These are phyloP conservation scores for Waltergamsia citrina DNA, from an alignment of 2,329 filamentous ascomycete genomes.

Conservation along the genomic window DNA sequence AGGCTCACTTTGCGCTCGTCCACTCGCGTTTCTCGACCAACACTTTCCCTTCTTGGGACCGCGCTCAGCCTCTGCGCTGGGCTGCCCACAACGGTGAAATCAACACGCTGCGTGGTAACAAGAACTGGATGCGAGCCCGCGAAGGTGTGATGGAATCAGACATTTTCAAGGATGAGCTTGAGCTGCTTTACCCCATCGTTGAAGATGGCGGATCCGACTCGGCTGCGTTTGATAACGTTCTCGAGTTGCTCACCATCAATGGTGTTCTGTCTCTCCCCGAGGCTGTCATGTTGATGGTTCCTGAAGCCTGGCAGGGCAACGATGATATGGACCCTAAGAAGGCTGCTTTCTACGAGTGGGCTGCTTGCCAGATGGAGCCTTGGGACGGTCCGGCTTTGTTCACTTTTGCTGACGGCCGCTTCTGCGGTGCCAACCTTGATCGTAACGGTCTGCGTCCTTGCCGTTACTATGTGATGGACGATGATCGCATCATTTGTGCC, in stretches of 20 bases:
- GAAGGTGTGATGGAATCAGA: conserved; percentile 92
- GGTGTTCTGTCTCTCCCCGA: conserved; percentile 91
- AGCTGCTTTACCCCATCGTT: conserved; percentile 85
- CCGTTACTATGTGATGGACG: conserved; percentile 93
- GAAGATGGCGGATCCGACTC: conserved; percentile 96
- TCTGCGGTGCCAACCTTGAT: conserved; percentile 94
- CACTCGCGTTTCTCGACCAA: conserved; percentile 98
- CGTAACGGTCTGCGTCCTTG: conserved; percentile 92
- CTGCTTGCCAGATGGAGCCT: conserved; percentile 96
- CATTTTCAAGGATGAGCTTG: conserved; percentile 85
- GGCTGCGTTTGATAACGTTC: conserved; percentile 92
- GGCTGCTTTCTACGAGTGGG: conserved; percentile 97
- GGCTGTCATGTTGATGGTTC: conserved; percentile 97
- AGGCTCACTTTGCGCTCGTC: conserved; percentile 92
- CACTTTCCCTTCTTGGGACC: conserved; percentile 97
- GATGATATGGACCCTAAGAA: conserved; percentile 86
- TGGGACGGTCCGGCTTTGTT: conserved; percentile 97
- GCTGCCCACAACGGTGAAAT: conserved; percentile 98
- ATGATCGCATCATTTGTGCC: conserved; percentile 94
- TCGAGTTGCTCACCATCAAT: conserved; percentile 90
- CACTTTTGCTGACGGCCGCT: conserved; percentile 92
- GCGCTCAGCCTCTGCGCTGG: conserved; percentile 92
- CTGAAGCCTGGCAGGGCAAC: conserved; percentile 96
- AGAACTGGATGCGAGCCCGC: conserved; percentile 98
- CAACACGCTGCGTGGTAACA: conserved; percentile 93